Evolutionary conservation across 306 rosid species (phyloP), one percentile per base, ranked within the genome.

Genomic region (Lathyrus sativus): DNA sequence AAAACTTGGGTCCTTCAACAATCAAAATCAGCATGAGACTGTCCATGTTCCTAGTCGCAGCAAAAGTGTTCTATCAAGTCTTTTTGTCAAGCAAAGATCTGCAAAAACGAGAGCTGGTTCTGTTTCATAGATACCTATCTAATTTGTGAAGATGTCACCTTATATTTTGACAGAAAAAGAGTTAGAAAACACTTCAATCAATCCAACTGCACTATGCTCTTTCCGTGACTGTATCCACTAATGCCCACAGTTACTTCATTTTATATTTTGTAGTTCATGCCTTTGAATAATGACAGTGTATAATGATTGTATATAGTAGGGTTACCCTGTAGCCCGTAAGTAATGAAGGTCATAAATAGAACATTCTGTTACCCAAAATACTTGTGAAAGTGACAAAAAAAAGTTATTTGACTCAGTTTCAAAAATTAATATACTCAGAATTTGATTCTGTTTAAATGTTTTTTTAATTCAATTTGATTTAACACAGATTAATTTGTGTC

Each of bases 51-150:
- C 91, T 26, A 76, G 72, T 64, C 95, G 95, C 80, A 85, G 98
- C 85, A 93, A 82, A 80, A 93, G 98, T 58, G 78, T 90, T 77
- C 88, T 93, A 45, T 81, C 98, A 35, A 79, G 89, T 61, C 85
- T 93, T 88, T 93, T 93, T 45, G 89, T 57, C 67, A 90, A 86
- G 78, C 93, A 81, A 67, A 90, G 76, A 81, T 49, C 76, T 12
- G 45, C 64, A 3, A 92, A 83, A 75, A 63, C 81, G 57, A 82
- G 81, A 74, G 75, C 88, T 5, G 85, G 93, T 49, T 70, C 85
- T 5, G 78, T 67, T 75, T 65, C 84, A 19, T 87, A 82, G 88
- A 29, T 48, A 46, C 63, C 67, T 51, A 58, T 53, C 54, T 38
- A 38, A 19, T 31, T 39, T 55, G 62, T 56, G 22, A 33, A 73